Base-by-base conservation (phyloP, 768 basidiomycete species). In the Rhizopogon sp. region DNA sequence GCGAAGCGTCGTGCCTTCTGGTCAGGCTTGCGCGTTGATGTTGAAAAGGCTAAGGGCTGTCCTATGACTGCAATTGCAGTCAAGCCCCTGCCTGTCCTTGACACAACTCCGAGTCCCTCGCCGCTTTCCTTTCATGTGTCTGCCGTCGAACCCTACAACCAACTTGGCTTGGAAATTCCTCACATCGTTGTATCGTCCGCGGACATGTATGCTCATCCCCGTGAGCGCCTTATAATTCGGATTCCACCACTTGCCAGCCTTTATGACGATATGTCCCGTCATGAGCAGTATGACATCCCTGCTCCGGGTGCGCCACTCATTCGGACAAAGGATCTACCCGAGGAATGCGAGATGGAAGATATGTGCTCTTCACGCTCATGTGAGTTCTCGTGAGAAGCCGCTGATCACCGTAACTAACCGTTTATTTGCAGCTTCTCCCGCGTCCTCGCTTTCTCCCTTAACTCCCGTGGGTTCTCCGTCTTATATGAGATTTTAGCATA, bases 21-120 rank as follows among this genome's bases (percentile, higher is more conserved):
- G 13, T 72, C 78, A n/a, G 72, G 75, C 29, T 78, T 84, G 35
- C 59, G 55, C 6, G 67, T 85, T 46, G 71, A 79, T 66, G 73
- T 76, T 25, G 58, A 63, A 14, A 69, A 64, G 25, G 80, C 82
- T 1, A 64, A 69, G 39, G 62, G 62, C 16, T 78, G 77, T 52
- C 72, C 77, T 5, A 68, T 66, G 11, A 62, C 57, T 35, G 59
- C 66, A 7, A 70, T 84, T 54, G 77, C 80, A 53, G 58, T 62
- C 3, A 33, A 69, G 35, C 78, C 78, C 54, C 64, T 74, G 9
- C 71, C 72, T 13, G 62, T 76, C 33, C 57, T 73, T 22, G 75
- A 75, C 47, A 56, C 60, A n/a, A 52, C 62, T 29, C 55, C 45
- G 10, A 35, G 45, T 39, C 44, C 53, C 25, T 42, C 14, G 33